Evolutionary conservation across 2,329 filamentous ascomycete species (phyloP), one percentile per base, ranked within the genome.

Genomic region (Dothideomycetes sp.): DNA sequence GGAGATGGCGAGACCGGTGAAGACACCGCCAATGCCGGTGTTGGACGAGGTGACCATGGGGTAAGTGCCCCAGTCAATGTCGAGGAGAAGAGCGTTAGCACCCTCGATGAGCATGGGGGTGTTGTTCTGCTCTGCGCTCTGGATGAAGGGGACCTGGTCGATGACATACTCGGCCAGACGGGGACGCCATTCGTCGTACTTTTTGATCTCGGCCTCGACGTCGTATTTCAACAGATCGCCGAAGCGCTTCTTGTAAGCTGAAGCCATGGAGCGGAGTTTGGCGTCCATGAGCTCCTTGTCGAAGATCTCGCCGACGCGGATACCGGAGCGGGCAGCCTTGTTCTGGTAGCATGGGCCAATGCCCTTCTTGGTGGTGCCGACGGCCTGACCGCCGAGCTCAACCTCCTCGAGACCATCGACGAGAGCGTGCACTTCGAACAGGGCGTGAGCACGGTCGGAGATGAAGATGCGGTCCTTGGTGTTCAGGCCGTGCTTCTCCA

Each of bases 281-380:
- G 60, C 54, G 61, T 84, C 81, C 49, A 87, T 85, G 5, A 69
- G 55, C 31, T 72, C 64, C 55, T 75, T 69, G 54, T 82, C 65
- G 55, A 85, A 84, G 46, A 86, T 66, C 41, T 86, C 80, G 43
- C 68, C 66, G 38, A 84, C 64, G 49, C 71, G 71, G 44, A 88
- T 69, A 35, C 81, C 82, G 49, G 68, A 81, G 50, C 83, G 68
- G 30, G 75, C 64, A 47, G 74, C 74, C 58, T 80, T 81, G 44
- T 72, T 73, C 52, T 70, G 74, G 61, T 79, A 79, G 46, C 69
- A 70, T 62, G 73, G 75, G 50, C 72, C 57, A 47, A 61, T 62
- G 37, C 58, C 57, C 45, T 69, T 69, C 49, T 59, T 64, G 22
- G 68, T 71, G 27, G 69, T 71, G 42, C 68, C 68, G 53, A 70